Evolutionary conservation across 2,329 filamentous ascomycete species (phyloP), one percentile per base, ranked within the genome.

Genomic region (Penicillium sp.): DNA sequence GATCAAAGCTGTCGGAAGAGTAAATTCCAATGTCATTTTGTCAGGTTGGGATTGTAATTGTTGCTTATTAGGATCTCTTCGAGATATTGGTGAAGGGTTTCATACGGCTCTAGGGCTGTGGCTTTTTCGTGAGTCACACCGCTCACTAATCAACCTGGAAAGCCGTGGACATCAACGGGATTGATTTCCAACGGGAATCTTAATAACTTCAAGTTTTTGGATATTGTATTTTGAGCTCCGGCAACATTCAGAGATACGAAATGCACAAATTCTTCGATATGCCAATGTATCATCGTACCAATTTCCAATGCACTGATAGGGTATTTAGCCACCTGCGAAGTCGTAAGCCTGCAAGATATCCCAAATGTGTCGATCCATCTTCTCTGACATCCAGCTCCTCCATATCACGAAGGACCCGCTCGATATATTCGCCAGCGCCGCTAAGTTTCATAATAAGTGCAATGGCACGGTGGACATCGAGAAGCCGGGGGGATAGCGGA

Each of bases 1-100:
- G 50, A 82, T 70, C 34, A 82, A 70, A 6, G 76, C 78, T 1
- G 78, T 79, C 29, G 68, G 73, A 5, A 59, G 48, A 31, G 41
- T 55, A 40, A 70, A 56, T 43, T 64, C 49, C 21, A 69, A 49
- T 43, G 60, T 15, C 63, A 65, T 65, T 50, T 58, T 62, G 19
- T 31, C 4, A 5, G 21, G 16, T 40, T 7, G 29, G 13, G 44
- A 6, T 34, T 47, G 5, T 9, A 25, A 23, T 23, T 47, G 4
- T 5, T 23, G 19, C 3, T 46, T 23, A 46, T 16, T 21, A 9
- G 19, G 2, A 13, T 31, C 7, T 15, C 2, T 31, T 15, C 4
- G 7, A 33, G 27, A 31, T 29, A 13, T 31, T 33, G 27, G 19
- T 10, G 13, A 34, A 4, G 27, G 10, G 23, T 33, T 23, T 46